phyloP scores from a whole-genome alignment of 2,329 filamentous ascomycete species.

The Aureobasidium leucospermi region DNA sequence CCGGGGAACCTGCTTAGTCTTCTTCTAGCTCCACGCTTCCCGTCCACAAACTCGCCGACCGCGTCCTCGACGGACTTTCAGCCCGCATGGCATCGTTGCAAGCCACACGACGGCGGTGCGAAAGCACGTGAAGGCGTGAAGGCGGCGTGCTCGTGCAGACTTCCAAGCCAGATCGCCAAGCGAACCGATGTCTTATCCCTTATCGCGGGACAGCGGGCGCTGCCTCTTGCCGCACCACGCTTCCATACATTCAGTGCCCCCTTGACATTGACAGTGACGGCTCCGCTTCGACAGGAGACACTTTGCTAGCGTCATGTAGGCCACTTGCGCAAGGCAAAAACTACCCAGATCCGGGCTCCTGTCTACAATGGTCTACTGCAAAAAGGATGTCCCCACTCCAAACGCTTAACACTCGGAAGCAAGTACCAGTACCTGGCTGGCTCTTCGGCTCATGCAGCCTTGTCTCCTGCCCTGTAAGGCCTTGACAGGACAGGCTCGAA shows the following conservation, averaged over 20 bases:
- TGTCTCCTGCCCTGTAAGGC: constrained; percentile 5
- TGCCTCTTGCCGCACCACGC: constrained; percentile 13
- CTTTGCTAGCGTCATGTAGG: constrained; percentile 11
- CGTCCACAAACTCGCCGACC: constrained; percentile 1
- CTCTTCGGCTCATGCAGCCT: constrained; percentile 5
- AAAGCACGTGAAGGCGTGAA: constrained; percentile 10
- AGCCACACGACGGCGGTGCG: constrained; percentile 9
- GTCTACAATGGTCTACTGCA: background rate
- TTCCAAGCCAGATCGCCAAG: constrained; percentile 4
- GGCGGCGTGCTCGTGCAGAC: background rate
- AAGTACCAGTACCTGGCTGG: background rate
- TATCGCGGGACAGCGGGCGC: constrained; percentile 14
- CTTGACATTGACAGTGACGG: constrained; percentile 2
- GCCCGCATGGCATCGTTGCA: background rate
- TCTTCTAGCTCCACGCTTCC: constrained; percentile 5
- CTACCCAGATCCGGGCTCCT: constrained; percentile 9
- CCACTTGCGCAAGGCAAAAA: constrained; percentile 2
- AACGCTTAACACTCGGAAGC: constrained; percentile 2
- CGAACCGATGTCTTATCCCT: constrained; percentile 11
- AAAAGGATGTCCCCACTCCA: background rate
- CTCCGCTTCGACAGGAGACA: constrained; percentile 14
- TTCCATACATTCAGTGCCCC: background rate
- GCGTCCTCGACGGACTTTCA: constrained; percentile 4
- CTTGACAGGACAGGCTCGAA: background rate
- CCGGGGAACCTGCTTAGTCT: constrained; percentile 9